Percentiles rank a stretch among this genome's conserved stretches.
Conservation (phyloP, 2,329 filamentous ascomycete species). For the Ceratocystis variospora region DNA sequence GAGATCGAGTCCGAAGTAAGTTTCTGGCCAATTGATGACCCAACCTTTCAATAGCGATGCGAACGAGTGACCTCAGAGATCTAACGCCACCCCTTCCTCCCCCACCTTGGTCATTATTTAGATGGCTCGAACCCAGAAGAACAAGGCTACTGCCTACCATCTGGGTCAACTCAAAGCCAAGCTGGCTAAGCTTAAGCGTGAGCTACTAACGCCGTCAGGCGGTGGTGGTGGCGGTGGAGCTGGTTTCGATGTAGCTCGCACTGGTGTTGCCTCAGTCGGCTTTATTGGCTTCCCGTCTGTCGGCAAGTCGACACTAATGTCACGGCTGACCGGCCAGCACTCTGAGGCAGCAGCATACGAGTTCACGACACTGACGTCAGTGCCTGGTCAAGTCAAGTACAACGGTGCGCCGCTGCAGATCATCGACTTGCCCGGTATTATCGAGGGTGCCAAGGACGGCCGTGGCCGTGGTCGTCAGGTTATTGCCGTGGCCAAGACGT, state of each 20-base stretch:
- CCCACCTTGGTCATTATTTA: slow-evolving; percentile 28
- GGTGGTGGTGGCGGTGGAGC: slow-evolving; percentile 74
- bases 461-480: slow-evolving; percentile 96
- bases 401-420: slow-evolving; percentile 97
- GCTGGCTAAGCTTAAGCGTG: slow-evolving; percentile 91
- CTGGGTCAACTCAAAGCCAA: slow-evolving; percentile 95
- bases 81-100: slow-evolving; percentile 11
- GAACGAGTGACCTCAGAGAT: slow-evolving; percentile 5
- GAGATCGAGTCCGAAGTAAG: slow-evolving; percentile 87
- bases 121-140: slow-evolving; percentile 96
- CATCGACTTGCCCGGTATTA: slow-evolving; percentile 95
- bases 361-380: slow-evolving; percentile 95
- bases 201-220: slow-evolving; percentile 74
- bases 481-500: slow-evolving; percentile 97
- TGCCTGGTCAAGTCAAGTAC: slow-evolving; percentile 89
- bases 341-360: slow-evolving; percentile 96
- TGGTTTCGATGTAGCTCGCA: slow-evolving; percentile 95
- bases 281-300: slow-evolving; percentile 98
- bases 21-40: slow-evolving; percentile 20
- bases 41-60: not conserved
- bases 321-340: slow-evolving; percentile 82
- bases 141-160: slow-evolving; percentile 89
- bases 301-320: slow-evolving; percentile 97
- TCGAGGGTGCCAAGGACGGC: slow-evolving; percentile 95
- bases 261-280: slow-evolving; percentile 89